These are phyloP conservation scores for Aspergillus niger DNA, from an alignment of 2,329 filamentous ascomycete species.

Conservation along the genomic window DNA sequence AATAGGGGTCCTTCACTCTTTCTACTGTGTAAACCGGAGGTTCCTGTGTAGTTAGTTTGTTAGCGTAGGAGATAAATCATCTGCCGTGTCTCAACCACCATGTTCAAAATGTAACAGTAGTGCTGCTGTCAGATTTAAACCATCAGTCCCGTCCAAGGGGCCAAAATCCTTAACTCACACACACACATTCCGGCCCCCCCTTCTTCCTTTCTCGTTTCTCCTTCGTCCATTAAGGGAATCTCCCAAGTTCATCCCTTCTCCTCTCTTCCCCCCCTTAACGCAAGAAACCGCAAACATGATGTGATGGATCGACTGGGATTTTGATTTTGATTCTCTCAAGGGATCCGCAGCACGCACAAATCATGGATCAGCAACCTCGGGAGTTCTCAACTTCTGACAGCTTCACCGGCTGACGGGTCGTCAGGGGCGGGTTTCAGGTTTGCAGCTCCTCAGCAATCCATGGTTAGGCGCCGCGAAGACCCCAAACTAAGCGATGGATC, in stretches of 20 bases:
- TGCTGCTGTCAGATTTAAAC: neutral
- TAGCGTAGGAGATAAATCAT: neutral
- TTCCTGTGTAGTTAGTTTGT: neutral
- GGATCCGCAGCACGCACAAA: neutral
- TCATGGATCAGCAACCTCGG: neutral
- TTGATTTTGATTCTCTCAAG: no score
- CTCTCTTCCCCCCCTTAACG: neutral
- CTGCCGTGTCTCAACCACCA: neutral
- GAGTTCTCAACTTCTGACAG: neutral
- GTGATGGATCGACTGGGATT: neutral
- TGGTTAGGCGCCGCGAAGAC: neutral
- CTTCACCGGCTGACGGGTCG: neutral
- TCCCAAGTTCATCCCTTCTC: neutral
- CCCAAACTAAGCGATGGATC: neutral
- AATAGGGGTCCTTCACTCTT: neutral
- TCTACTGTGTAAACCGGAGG: neutral
- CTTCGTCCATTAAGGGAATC: no score
- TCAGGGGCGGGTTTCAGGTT: conserved; percentile 13
- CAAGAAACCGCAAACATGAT: neutral
- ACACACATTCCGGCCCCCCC: no score
- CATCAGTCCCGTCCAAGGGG: neutral
- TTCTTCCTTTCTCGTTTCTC: no score
- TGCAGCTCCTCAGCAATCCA: conserved; percentile 4
- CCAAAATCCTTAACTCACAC: neutral
- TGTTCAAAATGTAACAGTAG: neutral